Conservation (phyloP, 441 rosid genomes). For the Brassica balearica region DNA sequence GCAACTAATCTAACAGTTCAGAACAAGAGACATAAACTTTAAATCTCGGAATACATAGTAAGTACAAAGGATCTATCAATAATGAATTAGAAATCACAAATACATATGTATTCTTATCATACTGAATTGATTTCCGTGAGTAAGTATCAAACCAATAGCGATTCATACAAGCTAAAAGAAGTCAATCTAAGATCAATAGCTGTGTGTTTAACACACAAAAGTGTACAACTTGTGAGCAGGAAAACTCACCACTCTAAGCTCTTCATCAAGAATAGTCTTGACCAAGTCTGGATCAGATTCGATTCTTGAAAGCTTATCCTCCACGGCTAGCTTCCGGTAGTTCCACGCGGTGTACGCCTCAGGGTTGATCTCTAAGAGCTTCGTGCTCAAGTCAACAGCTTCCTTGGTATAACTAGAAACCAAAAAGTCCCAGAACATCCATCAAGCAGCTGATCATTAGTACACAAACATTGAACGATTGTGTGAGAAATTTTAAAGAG, state of each 20-base stretch:
- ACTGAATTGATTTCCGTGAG: neutral
- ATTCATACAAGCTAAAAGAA: neutral
- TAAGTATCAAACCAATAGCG: neutral
- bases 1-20: neutral
- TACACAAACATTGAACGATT: too few species aligned
- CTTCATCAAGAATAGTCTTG: slow-evolving; percentile 66
- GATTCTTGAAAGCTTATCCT: slow-evolving; percentile 40
- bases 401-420: slow-evolving; percentile 71
- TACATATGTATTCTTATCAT: neutral
- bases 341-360: slow-evolving; percentile 94
- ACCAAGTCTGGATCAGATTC: slow-evolving; percentile 52
- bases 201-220: neutral
- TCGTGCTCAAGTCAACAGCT: slow-evolving; percentile 77
- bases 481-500: neutral
- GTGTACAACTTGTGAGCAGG: neutral
- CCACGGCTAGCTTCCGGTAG: slow-evolving; percentile 76
- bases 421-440: slow-evolving; percentile 22
- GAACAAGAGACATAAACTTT: neutral
- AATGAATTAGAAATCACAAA: neutral
- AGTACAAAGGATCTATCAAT: neutral
- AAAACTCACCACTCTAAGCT: slow-evolving; percentile 68
- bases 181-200: too few species aligned
- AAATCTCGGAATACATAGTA: neutral
- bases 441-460: too few species aligned
- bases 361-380: slow-evolving; percentile 83